Base-by-base conservation (phyloP, 495 filamentous ascomycete species). In the Neurospora sp. region DNA sequence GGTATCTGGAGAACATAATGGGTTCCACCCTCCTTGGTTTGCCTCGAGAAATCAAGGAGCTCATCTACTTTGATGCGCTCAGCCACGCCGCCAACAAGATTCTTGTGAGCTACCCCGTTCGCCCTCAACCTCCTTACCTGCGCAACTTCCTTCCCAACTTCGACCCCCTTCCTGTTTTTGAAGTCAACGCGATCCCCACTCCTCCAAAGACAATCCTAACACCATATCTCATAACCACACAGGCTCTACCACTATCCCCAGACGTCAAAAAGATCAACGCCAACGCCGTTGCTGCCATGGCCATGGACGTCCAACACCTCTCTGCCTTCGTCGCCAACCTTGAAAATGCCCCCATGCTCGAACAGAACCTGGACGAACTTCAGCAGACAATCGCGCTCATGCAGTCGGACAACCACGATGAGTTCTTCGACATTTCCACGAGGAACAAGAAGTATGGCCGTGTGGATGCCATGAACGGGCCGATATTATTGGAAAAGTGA, bases 11-110 rank as follows among this genome's bases (percentile, higher is more conserved):
- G 2, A 97, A 97, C 78, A 98, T 97, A 77, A 98, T 98, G 95
- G 93, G 89, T 79, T 96, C 94, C 4, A 96, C 95, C 0, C 86
- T 99, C 8, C 88, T 98, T 5, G 95, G 94, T 14, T 86, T 99
- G 38, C 96, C 96, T 0, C 91, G 92, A 4, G 93, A 97, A 76
- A 98, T 99, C 82, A 97, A 98, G 82, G 93, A 96, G 79, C 88
- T 98, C 40, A 97, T 99, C 74, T 98, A 98, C 82, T 98, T 98
- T 76, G 95, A 98, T 80, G 96, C 96, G 3, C 87, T 99, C 72
- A 93, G 90, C 73, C 95, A 98, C 81, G 93, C 96, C 6, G 91
- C 93, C 9, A 91, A 91, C 73, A 93, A 91, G 84, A 96, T 99
- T 40, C 84, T 99, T 66, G 91, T 93, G 82, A 76, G 86, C 40